A percentile compares a stretch with the other conserved stretches of the same genome.
phyloP scores from a whole-genome alignment of 148 eudicot genomes.

The Selenicereus undatus region DNA sequence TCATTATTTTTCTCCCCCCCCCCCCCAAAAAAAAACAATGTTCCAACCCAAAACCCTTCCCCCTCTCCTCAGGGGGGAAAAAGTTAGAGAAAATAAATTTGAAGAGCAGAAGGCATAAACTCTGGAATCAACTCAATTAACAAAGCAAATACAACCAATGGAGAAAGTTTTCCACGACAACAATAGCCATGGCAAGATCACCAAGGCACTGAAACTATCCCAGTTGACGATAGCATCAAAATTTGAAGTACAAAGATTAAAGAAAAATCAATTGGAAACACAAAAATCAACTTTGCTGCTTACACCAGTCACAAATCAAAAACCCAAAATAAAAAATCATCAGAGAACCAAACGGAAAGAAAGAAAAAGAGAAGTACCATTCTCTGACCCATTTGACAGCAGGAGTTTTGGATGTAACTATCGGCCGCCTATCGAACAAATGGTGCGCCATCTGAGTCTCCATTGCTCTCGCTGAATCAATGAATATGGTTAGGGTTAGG shows the following conservation, averaged over 20 bases:
- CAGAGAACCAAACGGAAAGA: neutral
- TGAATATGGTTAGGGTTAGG: constrained; percentile 23
- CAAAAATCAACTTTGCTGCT: neutral
- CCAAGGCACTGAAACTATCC: neutral
- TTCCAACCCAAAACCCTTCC: no score
- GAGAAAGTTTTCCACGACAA: neutral
- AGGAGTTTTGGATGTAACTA: constrained; percentile 62
- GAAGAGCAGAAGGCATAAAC: neutral
- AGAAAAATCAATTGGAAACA: neutral
- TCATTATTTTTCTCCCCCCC: neutral
- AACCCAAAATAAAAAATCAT: neutral
- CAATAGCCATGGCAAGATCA: neutral
- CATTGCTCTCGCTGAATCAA: constrained; percentile 23
- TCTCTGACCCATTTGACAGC: constrained; percentile 79
- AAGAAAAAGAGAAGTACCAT: constrained; percentile 34
- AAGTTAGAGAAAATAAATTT: neutral
- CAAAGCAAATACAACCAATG: neutral
- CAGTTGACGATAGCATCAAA: neutral
- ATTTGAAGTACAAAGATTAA: neutral
- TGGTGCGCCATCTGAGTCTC: constrained; percentile 49
- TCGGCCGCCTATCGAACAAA: constrained; percentile 73
- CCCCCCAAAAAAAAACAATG: neutral
- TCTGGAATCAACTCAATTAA: neutral
- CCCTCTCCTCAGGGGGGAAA: no score
- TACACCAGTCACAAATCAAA: neutral